Evolutionary conservation across 208 protist species (phyloP).

Genomic region (Borovskyia barvae): DNA sequence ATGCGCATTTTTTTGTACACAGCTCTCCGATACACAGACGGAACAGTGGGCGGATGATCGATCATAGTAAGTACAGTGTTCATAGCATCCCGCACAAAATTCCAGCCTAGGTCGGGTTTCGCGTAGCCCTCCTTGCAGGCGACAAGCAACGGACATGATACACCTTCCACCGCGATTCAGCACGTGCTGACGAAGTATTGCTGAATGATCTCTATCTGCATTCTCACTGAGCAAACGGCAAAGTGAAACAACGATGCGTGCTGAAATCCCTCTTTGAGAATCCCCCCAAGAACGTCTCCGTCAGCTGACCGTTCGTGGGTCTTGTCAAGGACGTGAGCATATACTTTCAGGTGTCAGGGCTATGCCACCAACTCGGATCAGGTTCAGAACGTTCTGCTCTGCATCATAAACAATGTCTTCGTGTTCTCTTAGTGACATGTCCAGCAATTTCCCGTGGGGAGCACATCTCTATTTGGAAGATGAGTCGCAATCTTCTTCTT

Average conservation of each 20-base stretch:
- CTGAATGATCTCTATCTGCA: conserved; percentile 92
- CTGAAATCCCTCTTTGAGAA: conserved; percentile 93
- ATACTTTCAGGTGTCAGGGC: conserved; percentile 28
- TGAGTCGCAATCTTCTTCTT: conserved; percentile 86
- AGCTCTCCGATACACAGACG: neutral
- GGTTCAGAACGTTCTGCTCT: conserved; percentile 3
- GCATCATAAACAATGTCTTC: conserved; percentile 16
- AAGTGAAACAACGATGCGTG: conserved; percentile 78
- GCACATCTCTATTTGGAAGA: neutral
- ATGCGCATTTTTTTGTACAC: conserved; percentile 21
- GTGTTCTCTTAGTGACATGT: neutral
- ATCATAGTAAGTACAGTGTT: conserved; percentile 37
- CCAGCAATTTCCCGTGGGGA: neutral
- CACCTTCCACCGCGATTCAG: conserved; percentile 92
- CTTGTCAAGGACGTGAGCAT: conserved; percentile 98
- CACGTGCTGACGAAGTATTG: conserved; percentile 91
- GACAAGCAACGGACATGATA: conserved; percentile 69
- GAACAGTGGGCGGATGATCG: conserved; percentile 17
- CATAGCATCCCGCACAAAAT: conserved; percentile 75
- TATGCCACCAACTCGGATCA: neutral
- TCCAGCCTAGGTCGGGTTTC: conserved; percentile 32
- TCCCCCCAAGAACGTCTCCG: conserved; percentile 96
- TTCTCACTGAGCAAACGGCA: conserved; percentile 93
- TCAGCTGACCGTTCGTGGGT: conserved; percentile 97
- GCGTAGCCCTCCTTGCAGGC: conserved; percentile 38